Conservation (phyloP, 306 rosid species). For the Quercus aquifolioides region DNA sequence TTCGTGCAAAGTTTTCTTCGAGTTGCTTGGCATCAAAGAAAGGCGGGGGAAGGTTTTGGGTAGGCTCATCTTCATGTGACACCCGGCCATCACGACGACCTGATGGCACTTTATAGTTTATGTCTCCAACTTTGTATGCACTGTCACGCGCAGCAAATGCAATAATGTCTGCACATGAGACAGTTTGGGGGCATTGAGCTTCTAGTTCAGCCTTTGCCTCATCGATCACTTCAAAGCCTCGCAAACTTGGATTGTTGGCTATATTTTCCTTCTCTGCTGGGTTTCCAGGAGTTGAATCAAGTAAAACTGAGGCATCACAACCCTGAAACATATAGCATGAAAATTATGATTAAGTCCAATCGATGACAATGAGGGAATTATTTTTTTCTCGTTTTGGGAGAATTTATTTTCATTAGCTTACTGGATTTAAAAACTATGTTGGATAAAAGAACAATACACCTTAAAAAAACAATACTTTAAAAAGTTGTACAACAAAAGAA, state of each 20-base stretch:
- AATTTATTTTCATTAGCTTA: no score
- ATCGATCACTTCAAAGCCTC: conserved; percentile 40
- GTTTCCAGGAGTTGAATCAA: conserved; percentile 27
- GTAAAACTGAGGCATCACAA: conserved; percentile 34
- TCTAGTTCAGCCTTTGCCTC: conserved; percentile 32
- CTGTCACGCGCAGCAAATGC: conserved; percentile 35
- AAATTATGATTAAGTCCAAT: no score
- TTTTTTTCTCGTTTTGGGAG: no score
- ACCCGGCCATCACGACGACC: neutral
- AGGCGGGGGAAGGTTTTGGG: neutral
- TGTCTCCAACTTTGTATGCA: neutral
- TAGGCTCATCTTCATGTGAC: neutral
- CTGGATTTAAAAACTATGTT: no score
- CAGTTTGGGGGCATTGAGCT: conserved; percentile 31
- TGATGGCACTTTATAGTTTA: neutral
- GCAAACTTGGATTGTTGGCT: conserved; percentile 34
- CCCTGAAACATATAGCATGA: conserved; percentile 19
- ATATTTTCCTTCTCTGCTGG: conserved; percentile 30
- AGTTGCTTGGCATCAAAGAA: neutral
- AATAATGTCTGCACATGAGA: conserved; percentile 40
- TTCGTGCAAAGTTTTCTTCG: neutral
- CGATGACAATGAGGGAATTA: no score
- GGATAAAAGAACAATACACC: no score
- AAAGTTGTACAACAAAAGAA: no score
- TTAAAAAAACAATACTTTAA: no score